A percentile compares a stretch with the other conserved stretches of the same genome.
Evolutionary conservation across 495 filamentous ascomycete genomes (phyloP).

Genomic region (Podospora pseudopauciseta): DNA sequence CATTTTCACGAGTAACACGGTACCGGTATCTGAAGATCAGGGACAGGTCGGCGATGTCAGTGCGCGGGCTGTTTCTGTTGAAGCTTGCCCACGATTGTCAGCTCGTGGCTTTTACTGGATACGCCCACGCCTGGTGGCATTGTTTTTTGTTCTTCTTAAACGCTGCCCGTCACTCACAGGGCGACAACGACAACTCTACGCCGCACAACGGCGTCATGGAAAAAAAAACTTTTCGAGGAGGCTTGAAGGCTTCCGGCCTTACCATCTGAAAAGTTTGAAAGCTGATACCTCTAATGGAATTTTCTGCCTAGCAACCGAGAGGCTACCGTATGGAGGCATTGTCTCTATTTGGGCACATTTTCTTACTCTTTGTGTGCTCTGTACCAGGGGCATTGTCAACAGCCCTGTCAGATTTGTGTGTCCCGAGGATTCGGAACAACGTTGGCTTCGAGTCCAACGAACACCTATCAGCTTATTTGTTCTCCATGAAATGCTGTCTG

Average conservation of each 20-base stretch:
- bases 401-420: background rate
- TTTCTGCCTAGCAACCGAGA: background rate
- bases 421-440: slow-evolving; percentile 4
- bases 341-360: background rate
- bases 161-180: background rate
- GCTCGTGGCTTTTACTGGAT: background rate
- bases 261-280: background rate
- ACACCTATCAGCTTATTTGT: background rate
- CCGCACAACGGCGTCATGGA: background rate
- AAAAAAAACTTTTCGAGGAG: background rate
- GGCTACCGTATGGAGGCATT: background rate
- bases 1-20: background rate
- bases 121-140: background rate
- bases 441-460: background rate
- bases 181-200: background rate
- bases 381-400: background rate
- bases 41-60: background rate
- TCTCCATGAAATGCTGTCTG: background rate
- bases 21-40: background rate
- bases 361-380: background rate
- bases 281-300: background rate
- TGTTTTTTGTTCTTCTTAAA: background rate
- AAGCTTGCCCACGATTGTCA: background rate
- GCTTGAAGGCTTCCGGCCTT: background rate
- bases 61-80: background rate